A percentile compares a stretch with the other conserved stretches of the same genome.
Conservation (phyloP, 2,329 filamentous ascomycete species). For the Coniochaeta ligniaria region DNA sequence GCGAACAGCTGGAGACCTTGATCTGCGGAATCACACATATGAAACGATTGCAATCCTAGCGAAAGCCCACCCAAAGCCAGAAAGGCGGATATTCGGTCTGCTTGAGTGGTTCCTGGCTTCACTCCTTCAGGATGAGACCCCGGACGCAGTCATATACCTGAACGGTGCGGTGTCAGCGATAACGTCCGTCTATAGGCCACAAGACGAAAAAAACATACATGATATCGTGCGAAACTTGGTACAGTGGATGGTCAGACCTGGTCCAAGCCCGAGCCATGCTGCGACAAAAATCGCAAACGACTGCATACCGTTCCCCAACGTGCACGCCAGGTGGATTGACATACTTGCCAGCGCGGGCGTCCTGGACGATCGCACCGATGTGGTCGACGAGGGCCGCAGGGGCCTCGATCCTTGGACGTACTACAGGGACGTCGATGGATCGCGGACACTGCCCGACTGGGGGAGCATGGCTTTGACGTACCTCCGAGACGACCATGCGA, state of each 20-base stretch:
- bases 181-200: constrained; percentile 34
- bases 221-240: neutral
- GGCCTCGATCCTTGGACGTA: constrained; percentile 66
- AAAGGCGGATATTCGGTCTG: constrained; percentile 47
- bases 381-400: constrained; percentile 82
- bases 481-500: constrained; percentile 27
- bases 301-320: constrained; percentile 72
- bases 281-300: constrained; percentile 85
- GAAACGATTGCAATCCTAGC: constrained; percentile 83
- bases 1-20: constrained; percentile 49
- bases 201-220: neutral
- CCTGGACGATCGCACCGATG: constrained; percentile 65
- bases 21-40: constrained; percentile 73
- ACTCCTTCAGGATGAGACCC: constrained; percentile 69
- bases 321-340: constrained; percentile 80
- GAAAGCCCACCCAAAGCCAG: constrained; percentile 51
- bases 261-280: constrained; percentile 73
- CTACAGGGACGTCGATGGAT: constrained; percentile 33
- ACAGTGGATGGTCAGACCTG: constrained; percentile 25
- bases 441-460: constrained; percentile 41
- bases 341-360: constrained; percentile 69
- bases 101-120: constrained; percentile 74
- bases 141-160: constrained; percentile 75
- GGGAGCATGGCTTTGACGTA: constrained; percentile 39
- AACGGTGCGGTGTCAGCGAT: constrained; percentile 82